phyloP scores from a whole-genome alignment of 1,284 basidiomycete species.

The Ustilago curta region DNA sequence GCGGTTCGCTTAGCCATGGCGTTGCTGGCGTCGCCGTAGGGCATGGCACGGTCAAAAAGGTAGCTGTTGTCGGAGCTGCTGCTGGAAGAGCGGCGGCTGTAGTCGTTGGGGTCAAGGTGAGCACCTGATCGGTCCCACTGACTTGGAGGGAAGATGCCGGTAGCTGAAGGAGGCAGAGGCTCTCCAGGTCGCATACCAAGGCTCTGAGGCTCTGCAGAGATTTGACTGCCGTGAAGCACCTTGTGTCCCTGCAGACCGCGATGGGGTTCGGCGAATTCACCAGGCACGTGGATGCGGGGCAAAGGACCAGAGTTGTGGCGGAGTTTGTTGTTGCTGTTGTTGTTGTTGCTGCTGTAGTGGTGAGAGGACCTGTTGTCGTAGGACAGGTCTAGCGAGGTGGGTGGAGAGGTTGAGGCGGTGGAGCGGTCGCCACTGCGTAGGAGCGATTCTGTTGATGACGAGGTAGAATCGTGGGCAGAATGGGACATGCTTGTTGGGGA shows the following conservation, averaged over 20 bases:
- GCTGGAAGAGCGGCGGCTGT: constrained; percentile 36
- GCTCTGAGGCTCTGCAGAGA: constrained; percentile 33
- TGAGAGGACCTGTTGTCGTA: constrained; percentile 34
- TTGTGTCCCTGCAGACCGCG: constrained; percentile 47
- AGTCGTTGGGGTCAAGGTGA: constrained; percentile 39
- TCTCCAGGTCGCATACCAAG: constrained; percentile 33
- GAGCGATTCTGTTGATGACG: constrained; percentile 51
- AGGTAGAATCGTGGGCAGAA: constrained; percentile 40
- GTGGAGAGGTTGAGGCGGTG: constrained; percentile 48
- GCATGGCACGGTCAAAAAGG: constrained; percentile 36
- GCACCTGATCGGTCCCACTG: constrained; percentile 49
- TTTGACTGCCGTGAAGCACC: constrained; percentile 43
- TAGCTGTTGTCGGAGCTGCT: constrained; percentile 41
- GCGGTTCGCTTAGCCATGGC: constrained; percentile 23
- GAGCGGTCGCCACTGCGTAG: constrained; percentile 51
- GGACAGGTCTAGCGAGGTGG: constrained; percentile 43
- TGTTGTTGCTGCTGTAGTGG: too few relatives aligned
- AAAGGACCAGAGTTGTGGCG: constrained; percentile 25
- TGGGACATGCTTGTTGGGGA: constrained; percentile 37
- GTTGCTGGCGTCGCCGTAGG: constrained; percentile 34
- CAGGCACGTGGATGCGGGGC: constrained; percentile 46
- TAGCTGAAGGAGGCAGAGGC: constrained; percentile 36
- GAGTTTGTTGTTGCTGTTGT: not conserved
- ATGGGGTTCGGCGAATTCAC: constrained; percentile 21
- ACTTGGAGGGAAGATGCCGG: constrained; percentile 40